phyloP scores from a whole-genome alignment of 1,284 basidiomycete species.

The Abortiporus biennis region DNA sequence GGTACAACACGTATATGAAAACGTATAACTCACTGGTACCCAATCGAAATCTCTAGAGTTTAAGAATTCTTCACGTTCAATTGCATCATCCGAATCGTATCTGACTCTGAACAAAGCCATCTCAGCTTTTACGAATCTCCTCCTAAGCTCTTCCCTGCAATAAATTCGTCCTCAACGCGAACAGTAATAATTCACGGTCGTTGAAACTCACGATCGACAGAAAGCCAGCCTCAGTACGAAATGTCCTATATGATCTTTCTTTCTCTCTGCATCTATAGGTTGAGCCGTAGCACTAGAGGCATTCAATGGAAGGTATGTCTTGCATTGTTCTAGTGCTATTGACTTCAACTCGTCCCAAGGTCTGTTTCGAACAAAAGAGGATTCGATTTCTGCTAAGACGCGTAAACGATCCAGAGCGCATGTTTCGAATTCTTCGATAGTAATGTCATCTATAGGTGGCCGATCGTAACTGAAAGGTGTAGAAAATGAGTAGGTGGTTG shows the following conservation, averaged over 20 bases:
- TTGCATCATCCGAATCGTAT: constrained; percentile 65
- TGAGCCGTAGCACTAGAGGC: constrained; percentile 47
- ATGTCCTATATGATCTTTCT: constrained; percentile 88
- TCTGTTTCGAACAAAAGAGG: constrained; percentile 81
- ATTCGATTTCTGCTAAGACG: constrained; percentile 93
- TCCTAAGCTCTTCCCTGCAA: constrained; percentile 82
- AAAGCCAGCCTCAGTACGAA: constrained; percentile 95
- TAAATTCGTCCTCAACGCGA: not conserved
- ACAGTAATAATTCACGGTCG: not conserved
- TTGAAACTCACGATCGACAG: constrained; percentile 81
- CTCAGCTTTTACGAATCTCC: constrained; percentile 90
- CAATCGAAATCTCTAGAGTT: constrained; percentile 76
- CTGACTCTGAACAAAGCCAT: constrained; percentile 79
- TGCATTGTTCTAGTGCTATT: constrained; percentile 54
- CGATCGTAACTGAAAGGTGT: constrained; percentile 50
- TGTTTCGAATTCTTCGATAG: constrained; percentile 94
- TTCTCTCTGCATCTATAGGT: constrained; percentile 62
- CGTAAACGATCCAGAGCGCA: constrained; percentile 87
- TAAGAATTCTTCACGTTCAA: constrained; percentile 72
- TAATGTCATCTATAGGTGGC: constrained; percentile 67
- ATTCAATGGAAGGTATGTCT: constrained; percentile 71
- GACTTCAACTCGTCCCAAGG: constrained; percentile 71
- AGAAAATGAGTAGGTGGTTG: constrained; percentile 6
- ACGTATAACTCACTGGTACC: constrained; percentile 45
- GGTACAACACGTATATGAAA: not conserved